Evolutionary conservation across 2,329 filamentous ascomycete species (phyloP).

Genomic region (Sarocladiaceae sp.): DNA sequence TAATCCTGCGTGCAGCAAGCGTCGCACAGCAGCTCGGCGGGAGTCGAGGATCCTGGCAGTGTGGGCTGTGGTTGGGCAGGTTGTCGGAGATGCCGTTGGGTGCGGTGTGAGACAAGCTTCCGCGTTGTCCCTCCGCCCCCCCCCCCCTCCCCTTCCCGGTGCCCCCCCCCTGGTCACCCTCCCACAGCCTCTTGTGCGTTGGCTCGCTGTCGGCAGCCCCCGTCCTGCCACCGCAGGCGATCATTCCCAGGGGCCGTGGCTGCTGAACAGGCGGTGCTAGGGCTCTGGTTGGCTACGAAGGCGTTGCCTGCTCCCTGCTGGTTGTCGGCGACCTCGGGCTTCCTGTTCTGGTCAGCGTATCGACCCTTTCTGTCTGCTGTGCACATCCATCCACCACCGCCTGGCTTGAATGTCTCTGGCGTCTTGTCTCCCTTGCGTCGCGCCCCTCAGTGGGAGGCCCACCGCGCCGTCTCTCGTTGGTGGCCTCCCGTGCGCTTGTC

Average conservation of each 20-base stretch:
- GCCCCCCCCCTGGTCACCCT: background rate
- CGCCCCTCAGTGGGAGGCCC: no score
- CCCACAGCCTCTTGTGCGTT: background rate
- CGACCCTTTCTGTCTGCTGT: background rate
- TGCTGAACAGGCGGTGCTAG: background rate
- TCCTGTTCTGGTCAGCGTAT: slow-evolving; percentile 1
- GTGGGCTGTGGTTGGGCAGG: background rate
- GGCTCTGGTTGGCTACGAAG: background rate
- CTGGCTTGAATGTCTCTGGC: no score
- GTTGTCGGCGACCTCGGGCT: slow-evolving; percentile 7
- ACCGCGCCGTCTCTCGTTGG: no score
- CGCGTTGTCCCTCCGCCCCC: background rate
- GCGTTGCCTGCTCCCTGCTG: background rate
- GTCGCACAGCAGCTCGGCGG: slow-evolving; percentile 5
- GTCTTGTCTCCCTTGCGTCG: no score
- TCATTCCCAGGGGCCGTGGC: background rate
- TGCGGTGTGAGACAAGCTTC: slow-evolving; percentile 9
- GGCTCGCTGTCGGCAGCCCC: background rate
- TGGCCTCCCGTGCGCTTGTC: no score
- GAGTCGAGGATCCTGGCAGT: background rate
- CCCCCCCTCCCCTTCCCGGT: background rate
- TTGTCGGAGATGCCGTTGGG: slow-evolving; percentile 6
- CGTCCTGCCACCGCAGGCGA: background rate
- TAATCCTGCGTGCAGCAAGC: background rate
- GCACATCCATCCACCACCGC: no score